Base-by-base conservation (phyloP, 768 basidiomycete species). In the Lentinula raphanica region DNA sequence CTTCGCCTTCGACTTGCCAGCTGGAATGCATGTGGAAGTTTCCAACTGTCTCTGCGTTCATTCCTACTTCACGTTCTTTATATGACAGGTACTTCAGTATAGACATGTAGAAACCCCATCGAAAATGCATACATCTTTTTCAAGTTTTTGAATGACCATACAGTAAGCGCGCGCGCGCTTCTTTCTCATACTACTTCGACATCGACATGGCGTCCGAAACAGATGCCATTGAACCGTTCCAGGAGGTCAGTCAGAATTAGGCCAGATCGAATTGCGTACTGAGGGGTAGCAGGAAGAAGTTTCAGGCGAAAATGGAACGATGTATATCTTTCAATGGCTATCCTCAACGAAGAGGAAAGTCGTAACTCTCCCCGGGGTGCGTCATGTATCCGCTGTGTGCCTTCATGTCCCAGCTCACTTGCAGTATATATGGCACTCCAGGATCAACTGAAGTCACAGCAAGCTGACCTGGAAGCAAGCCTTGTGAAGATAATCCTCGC, bases 251-350 rank as follows among this genome's bases (percentile, higher is more conserved):
- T 45, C 12, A 39, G 35, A 3, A n/a, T 25, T 15, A 39, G 23
- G 13, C 21, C 3, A 25, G 36, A 59, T 27, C 12, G 51, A 51
- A 31, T 38, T 19, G 58, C 32, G 35, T 28, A 39, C 49, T 60
- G 49, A 45, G 63, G 32, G 56, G 45, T 11, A 29, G 49, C 60
- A 93, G 92, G 76, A 83, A 11, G 84, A 87, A 66, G 71, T 92
- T 25, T 70, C 79, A 3, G 84, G 81, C 39, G 92, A 93, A 58
- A 86, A 87, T 69, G 88, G 85, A 13, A 90, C 92, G 62, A 79
- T 94, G 51, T 90, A 91, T 65, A 70, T 94, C 15, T 89, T 94
- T 65, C 88, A 89, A 65, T 96, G 92, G 90, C 78, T 94, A 9
- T 82, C 85, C 6, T 73, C 77, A 9, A 79, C 82, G 2, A 86